phyloP scores from a whole-genome alignment of 257 asterid species.

The Gynochthodes officinalis region DNA sequence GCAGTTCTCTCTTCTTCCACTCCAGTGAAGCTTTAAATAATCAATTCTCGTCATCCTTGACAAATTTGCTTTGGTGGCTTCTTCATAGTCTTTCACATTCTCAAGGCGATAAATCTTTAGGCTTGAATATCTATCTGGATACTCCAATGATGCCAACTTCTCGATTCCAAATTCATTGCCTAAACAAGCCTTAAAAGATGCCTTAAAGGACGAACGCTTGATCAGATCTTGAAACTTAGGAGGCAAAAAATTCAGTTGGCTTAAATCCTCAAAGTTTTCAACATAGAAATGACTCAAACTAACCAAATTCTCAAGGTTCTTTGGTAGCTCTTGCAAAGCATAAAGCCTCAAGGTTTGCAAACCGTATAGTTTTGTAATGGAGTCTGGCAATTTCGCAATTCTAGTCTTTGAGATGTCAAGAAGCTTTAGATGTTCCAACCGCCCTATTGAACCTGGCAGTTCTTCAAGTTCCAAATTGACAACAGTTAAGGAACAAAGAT shows the following conservation, averaged over 20 bases:
- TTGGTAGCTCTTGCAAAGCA: neutral
- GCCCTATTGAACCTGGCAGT: constrained; percentile 7
- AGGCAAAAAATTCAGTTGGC: neutral
- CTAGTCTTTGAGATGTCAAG: constrained; percentile 9
- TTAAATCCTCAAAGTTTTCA: neutral
- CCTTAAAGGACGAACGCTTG: neutral
- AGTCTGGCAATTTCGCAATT: constrained; percentile 7
- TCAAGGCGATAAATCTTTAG: constrained; percentile 8
- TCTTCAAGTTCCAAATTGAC: neutral
- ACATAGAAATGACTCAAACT: constrained; percentile 17
- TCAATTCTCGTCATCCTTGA: neutral
- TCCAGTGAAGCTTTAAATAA: neutral
- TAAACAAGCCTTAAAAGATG: neutral
- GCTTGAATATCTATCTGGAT: neutral
- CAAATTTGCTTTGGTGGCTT: neutral
- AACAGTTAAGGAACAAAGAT: constrained; percentile 17
- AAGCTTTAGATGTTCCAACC: constrained; percentile 16
- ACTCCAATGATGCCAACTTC: neutral
- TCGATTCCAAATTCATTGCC: neutral
- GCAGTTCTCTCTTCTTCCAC: neutral
- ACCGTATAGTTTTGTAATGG: constrained; percentile 14
- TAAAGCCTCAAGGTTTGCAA: constrained; percentile 20
- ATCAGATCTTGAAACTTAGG: neutral
- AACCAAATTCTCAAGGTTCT: constrained; percentile 12
- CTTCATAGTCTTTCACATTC: neutral